Percentiles rank a stretch among this genome's conserved stretches.
phyloP scores from a whole-genome alignment of 352 stramenopile species.

The Globisporangium takayamanum region DNA sequence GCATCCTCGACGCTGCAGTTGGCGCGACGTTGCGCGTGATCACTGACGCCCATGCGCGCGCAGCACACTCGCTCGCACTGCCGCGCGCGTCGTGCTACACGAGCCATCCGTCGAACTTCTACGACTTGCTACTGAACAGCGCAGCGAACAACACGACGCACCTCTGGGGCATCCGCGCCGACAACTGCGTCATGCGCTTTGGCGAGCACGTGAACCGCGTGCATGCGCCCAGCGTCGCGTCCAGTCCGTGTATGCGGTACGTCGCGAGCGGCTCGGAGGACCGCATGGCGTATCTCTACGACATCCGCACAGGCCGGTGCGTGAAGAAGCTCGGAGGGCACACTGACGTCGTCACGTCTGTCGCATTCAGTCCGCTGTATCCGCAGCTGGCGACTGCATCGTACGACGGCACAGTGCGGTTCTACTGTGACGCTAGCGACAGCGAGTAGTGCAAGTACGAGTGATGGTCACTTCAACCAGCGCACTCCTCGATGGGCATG shows the following conservation, averaged over 20 bases:
- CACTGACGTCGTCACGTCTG: constrained; percentile 66
- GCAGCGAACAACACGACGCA: constrained; percentile 62
- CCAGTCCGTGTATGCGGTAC: constrained; percentile 89
- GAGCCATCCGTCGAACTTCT: constrained; percentile 71
- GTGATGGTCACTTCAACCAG: not conserved
- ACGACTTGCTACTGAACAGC: constrained; percentile 78
- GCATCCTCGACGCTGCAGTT: constrained; percentile 64
- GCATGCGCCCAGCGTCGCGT: constrained; percentile 59
- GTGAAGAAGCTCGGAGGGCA: constrained; percentile 59
- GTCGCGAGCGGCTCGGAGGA: constrained; percentile 85
- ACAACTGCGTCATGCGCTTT: constrained; percentile 84
- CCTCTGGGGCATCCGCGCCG: constrained; percentile 83
- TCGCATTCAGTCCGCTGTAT: constrained; percentile 74
- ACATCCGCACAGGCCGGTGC: constrained; percentile 66
- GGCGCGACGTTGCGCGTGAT: constrained; percentile 53
- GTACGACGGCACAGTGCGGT: constrained; percentile 66
- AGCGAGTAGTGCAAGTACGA: not conserved
- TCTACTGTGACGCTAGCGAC: constrained; percentile 27
- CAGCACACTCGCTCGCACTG: constrained; percentile 59
- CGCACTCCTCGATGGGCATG: too few species aligned
- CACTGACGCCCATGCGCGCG: constrained; percentile 48
- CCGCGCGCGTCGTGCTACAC: constrained; percentile 58
- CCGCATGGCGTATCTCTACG: constrained; percentile 75
- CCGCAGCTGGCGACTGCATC: constrained; percentile 79
- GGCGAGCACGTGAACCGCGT: constrained; percentile 80